These are phyloP conservation scores for Curvularia spicifera DNA, from an alignment of 2,329 filamentous ascomycete species.

Conservation along the genomic window DNA sequence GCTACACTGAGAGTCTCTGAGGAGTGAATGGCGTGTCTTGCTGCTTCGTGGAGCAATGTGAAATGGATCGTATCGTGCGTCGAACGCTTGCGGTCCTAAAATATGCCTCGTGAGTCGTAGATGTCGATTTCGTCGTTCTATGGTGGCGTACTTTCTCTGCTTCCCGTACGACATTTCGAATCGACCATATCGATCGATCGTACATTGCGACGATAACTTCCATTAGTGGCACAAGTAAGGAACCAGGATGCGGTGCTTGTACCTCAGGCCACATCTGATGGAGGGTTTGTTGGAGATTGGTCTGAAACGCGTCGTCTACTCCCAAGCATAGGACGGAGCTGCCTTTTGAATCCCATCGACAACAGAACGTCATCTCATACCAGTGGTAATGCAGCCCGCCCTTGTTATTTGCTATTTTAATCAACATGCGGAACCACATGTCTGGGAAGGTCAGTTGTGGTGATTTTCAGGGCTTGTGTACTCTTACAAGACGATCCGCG, in stretches of 20 bases:
- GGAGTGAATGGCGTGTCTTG: constrained; percentile 26
- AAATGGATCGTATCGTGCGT: constrained; percentile 12
- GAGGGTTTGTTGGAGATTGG: constrained; percentile 9
- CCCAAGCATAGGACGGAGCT: constrained; percentile 21
- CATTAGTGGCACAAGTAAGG: constrained; percentile 21
- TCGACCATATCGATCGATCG: constrained; percentile 23
- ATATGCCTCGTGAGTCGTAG: neutral
- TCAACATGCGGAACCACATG: constrained; percentile 23
- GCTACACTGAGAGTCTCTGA: constrained; percentile 22
- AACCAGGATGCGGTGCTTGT: constrained; percentile 15
- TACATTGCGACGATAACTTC: constrained; percentile 22
- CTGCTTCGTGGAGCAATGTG: constrained; percentile 20
- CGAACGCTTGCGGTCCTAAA: constrained; percentile 10
- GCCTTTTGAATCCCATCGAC: constrained; percentile 10
- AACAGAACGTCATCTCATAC: constrained; percentile 30
- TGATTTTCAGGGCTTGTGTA: neutral
- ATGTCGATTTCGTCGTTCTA: neutral
- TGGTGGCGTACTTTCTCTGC: constrained; percentile 21
- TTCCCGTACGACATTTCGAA: constrained; percentile 22
- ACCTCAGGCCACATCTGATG: constrained; percentile 4
- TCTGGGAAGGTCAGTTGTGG: constrained; percentile 9
- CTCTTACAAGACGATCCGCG: constrained; percentile 11
- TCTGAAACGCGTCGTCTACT: constrained; percentile 8
- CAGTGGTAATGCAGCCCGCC: constrained; percentile 17
- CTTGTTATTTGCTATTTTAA: constrained; percentile 11